A percentile compares a stretch with the other conserved stretches of the same genome.
Evolutionary conservation across 2,329 filamentous ascomycete genomes (phyloP).

Genomic region (Pseudogymnoascus sp.): DNA sequence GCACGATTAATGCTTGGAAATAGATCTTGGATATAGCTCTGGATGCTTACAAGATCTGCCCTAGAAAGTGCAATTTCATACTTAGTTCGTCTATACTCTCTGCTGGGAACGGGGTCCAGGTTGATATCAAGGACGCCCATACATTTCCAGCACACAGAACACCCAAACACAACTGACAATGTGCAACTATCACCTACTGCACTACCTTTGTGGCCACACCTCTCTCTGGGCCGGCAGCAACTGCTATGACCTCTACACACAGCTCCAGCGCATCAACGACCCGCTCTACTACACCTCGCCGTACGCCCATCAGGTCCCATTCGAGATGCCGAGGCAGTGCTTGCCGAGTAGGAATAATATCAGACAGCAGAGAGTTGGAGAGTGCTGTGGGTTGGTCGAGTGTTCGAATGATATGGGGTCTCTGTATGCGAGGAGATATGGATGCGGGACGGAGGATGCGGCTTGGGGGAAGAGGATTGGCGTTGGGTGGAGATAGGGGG

Average conservation of each 20-base stretch:
- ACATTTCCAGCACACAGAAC: neutral
- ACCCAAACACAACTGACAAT: constrained; percentile 15
- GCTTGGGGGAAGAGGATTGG: constrained; percentile 3
- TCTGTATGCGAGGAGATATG: neutral
- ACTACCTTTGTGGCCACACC: constrained; percentile 25
- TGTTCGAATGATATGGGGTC: neutral
- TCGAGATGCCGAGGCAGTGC: constrained; percentile 8
- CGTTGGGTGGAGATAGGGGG: neutral
- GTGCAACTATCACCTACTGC: constrained; percentile 27
- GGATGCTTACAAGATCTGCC: neutral
- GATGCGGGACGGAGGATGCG: neutral
- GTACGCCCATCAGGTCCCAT: neutral
- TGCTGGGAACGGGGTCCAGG: neutral
- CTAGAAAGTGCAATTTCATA: neutral
- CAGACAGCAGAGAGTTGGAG: neutral
- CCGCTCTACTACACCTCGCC: constrained; percentile 15
- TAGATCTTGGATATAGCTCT: neutral
- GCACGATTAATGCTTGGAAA: neutral
- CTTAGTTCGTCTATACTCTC: neutral
- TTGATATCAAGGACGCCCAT: neutral
- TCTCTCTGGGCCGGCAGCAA: constrained; percentile 24
- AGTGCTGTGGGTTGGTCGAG: neutral
- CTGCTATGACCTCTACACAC: constrained; percentile 27
- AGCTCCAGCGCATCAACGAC: constrained; percentile 28
- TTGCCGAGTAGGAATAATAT: constrained; percentile 10